These are phyloP conservation scores for Daldinia childiae DNA, from an alignment of 495 filamentous ascomycete species.

Conservation along the genomic window DNA sequence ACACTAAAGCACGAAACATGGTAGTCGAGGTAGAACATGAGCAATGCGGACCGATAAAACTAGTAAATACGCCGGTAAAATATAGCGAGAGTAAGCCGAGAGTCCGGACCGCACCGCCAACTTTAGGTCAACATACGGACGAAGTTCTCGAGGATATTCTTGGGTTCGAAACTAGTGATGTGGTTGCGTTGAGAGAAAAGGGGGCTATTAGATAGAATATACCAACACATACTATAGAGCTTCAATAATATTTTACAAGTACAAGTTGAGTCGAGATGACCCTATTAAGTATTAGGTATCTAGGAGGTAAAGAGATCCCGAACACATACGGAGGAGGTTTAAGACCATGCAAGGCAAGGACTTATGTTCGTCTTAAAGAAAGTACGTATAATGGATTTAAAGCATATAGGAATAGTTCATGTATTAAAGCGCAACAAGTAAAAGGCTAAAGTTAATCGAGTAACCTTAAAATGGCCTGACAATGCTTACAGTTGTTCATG, in stretches of 20 bases:
- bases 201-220: slow-evolving; percentile 71
- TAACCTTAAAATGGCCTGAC: slow-evolving; percentile 13
- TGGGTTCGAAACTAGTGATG: slow-evolving; percentile 68
- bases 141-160: slow-evolving; percentile 78
- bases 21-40: slow-evolving; percentile 86
- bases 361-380: not conserved
- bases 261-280: not conserved
- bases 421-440: not conserved
- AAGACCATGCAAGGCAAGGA: not conserved
- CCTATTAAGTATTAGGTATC: not conserved
- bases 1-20: slow-evolving; percentile 88
- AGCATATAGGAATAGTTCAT: not conserved
- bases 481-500: not conserved
- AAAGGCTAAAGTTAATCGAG: not conserved
- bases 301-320: not conserved
- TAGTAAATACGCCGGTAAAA: slow-evolving; percentile 96
- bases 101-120: slow-evolving; percentile 83
- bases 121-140: slow-evolving; percentile 90
- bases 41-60: slow-evolving; percentile 81
- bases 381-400: not conserved
- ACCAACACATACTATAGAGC: not conserved
- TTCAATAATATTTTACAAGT: too few relatives aligned
- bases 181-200: slow-evolving; percentile 68
- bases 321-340: not conserved
- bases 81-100: slow-evolving; percentile 83